phyloP scores from a whole-genome alignment of 2,329 filamentous ascomycete species.

The Rhytidhysteron rufulum region DNA sequence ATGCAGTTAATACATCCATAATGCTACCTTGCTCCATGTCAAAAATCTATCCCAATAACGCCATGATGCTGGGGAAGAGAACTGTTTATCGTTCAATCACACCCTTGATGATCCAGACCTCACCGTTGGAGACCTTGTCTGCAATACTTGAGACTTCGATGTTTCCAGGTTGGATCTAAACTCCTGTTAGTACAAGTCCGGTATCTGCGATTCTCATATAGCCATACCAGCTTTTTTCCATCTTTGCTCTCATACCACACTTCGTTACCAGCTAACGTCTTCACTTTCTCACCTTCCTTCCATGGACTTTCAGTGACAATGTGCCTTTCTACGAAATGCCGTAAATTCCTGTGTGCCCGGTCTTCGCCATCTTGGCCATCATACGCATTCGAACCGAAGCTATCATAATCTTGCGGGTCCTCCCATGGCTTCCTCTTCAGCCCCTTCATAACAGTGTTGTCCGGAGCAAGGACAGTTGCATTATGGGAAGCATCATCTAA shows the following conservation, averaged over 20 bases:
- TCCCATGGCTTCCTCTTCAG: conserved; percentile 87
- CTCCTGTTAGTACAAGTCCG: conserved; percentile 11
- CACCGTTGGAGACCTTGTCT: conserved; percentile 77
- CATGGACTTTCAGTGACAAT: conserved; percentile 73
- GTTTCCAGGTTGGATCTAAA: conserved; percentile 70
- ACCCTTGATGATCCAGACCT: conserved; percentile 73
- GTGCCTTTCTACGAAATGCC: conserved; percentile 81
- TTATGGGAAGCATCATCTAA: conserved; percentile 65
- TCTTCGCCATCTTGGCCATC: conserved; percentile 70
- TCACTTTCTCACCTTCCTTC: conserved; percentile 62
- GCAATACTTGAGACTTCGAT: conserved; percentile 74
- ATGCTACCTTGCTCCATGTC: too few species aligned
- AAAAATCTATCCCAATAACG: not conserved
- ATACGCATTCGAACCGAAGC: conserved; percentile 67
- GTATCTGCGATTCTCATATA: too few species aligned
- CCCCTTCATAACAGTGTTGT: conserved; percentile 74
- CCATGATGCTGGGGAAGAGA: too few species aligned
- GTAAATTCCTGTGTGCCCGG: conserved; percentile 71
- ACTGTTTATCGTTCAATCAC: conserved; percentile 50
- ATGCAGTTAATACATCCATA: too few species aligned
- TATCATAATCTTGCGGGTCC: conserved; percentile 67
- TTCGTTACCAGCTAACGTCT: conserved; percentile 65
- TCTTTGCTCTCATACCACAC: conserved; percentile 79
- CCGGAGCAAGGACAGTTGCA: conserved; percentile 81
- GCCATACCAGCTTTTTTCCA: conserved; percentile 62